Evolutionary conservation across 108 stramenopile species (phyloP), one percentile per base, ranked within the genome.

Genomic region (Fragilariopsis cylindrus): DNA sequence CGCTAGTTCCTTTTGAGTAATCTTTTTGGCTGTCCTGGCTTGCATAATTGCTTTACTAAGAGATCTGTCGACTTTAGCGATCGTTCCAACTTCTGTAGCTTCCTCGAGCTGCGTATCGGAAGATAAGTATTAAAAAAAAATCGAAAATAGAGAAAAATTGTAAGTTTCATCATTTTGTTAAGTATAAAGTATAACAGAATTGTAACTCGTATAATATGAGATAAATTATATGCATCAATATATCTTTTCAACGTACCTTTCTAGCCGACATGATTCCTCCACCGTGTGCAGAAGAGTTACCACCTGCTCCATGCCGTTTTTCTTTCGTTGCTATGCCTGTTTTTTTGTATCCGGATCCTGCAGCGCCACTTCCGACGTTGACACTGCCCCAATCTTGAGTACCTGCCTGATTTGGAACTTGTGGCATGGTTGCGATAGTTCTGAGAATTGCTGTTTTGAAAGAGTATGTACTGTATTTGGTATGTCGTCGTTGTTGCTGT

Each of bases 1-100:
- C 3, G 96, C 98, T 53, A 99, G 82, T 45, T 98, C 94, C 75
- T 97, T 97, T 85, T 99, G 98, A 7, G 98, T 95, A 93, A 97
- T 83, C 80, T 99, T 99, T 81, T 97, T 97, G 39, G 96, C 97
- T 64, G 86, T 97, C 3, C 98, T 90, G 8, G 97, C 98, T 73
- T 99, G 96, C 88, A 90, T 89, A 57, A 99, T 97, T 0, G 97
- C 97, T 80, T 98, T 94, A 41, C 84, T 82, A 40, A 98, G 83
- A 12, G 76, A 69, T 74, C 88, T 95, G 82, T 97, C 97, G 6
- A 97, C 95, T 71, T 90, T 96, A 57, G 81, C 86, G 65, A 92
- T 89, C 45, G 92, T 93, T 19, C 83, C 87, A 15, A 94, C 83
- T 65, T 97, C 96, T n/a, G 96, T 96, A 15, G 93, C 87, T 69